Conservation (phyloP, 164 flowering plant genomes). For the Vitis riparia region DNA sequence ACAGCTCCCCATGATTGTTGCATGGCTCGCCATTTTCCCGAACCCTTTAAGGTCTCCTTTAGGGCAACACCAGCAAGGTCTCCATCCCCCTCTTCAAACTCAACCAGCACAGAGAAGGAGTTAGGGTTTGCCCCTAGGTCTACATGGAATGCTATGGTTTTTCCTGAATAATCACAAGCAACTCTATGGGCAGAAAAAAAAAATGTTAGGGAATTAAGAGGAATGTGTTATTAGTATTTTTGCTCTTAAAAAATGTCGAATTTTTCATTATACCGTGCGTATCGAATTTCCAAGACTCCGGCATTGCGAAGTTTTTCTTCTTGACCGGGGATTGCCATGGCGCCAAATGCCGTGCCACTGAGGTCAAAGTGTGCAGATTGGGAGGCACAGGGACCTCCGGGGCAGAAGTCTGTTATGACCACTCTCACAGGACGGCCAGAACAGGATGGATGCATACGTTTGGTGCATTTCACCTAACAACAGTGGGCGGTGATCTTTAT, state of each 20-base stretch:
- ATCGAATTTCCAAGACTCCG: conserved; percentile 23
- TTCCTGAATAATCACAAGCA: too few species aligned
- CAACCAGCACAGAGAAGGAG: too few species aligned
- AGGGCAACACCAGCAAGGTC: conserved; percentile 29
- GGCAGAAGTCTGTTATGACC: conserved; percentile 34
- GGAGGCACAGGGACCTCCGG: conserved; percentile 29
- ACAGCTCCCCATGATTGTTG: conserved; percentile 71
- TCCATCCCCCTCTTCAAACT: too few species aligned
- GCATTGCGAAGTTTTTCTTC: conserved; percentile 27
- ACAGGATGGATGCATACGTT: conserved; percentile 20
- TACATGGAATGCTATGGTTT: too few species aligned
- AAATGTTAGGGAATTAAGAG: too few species aligned
- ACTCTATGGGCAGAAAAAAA: too few species aligned
- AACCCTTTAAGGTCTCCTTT: conserved; percentile 14
- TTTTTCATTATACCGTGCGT: conserved; percentile 13
- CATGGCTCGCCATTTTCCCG: conserved; percentile 40
- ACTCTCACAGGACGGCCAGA: conserved; percentile 34
- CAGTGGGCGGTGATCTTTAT: neutral
- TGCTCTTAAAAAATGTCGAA: neutral
- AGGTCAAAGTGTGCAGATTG: conserved; percentile 33
- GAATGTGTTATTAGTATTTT: too few species aligned
- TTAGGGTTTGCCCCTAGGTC: too few species aligned
- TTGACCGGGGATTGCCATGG: conserved; percentile 23
- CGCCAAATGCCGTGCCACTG: conserved; percentile 24
- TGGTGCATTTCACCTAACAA: conserved; percentile 31